Evolutionary conservation across 2,329 filamentous ascomycete species (phyloP), one percentile per base, ranked within the genome.

Genomic region (Alternaria gansuensis): DNA sequence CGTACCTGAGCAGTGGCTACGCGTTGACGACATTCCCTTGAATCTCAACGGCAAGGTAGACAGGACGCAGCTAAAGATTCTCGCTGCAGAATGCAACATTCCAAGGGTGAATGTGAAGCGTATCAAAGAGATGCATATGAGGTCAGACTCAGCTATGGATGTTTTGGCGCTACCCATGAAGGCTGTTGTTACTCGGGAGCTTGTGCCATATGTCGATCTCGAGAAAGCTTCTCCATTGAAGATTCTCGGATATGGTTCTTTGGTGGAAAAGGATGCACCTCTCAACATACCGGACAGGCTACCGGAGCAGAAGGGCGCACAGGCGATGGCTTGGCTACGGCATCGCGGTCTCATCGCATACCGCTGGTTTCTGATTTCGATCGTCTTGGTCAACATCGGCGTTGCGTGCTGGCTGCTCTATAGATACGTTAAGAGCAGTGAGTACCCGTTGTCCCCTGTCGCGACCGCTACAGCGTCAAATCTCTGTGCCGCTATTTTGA

Each of bases 1-100:
- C 1, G 77, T 85, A 10, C 85, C 85, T 0, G 77, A 79, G 8
- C 70, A 75, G 45, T 80, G 83, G 69, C 76, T 81, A 29, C 75
- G 78, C 23, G 71, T 84, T 4, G 67, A 75, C 0, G 72, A 74
- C 3, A 78, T 87, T 26, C 83, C 84, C 0, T 75, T 83, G 24
- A 87, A 84, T 0, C 63, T 78, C 2, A 86, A 87, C 59, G 85
- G 85, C 43, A 87, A 87, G 72, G 80, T 85, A 41, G 82, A 87
- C 71, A 86, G 85, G 76, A 75, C 73, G 23, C 72, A 75, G 5
- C 79, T 87, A 3, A 73, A 70, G 7, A 66, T 69, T 9, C 63
- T 81, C 13, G 61, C 63, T 13, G 13, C 45, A 33, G 28, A 29
- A 24, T 26, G 4, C 13, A 34, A 13, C 13, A 5, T 24, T 9